Evolutionary conservation across 2,329 filamentous ascomycete genomes (phyloP).

Genomic region (Neopestalotiopsis rosae): DNA sequence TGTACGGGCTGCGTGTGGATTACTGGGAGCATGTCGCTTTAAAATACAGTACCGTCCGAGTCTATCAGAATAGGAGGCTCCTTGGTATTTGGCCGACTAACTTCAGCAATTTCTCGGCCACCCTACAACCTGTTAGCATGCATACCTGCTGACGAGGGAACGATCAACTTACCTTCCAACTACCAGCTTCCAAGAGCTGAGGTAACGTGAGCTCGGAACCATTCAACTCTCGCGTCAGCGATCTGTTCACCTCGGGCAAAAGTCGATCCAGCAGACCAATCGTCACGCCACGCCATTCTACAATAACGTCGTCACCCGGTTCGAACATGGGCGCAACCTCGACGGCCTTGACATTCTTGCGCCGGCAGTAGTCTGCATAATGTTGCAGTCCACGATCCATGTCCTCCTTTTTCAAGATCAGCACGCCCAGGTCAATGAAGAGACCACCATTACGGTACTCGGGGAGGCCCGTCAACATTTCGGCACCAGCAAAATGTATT

Average conservation of each 20-base stretch:
- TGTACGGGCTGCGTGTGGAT: background rate
- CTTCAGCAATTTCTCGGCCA: constrained; percentile 93
- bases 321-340: constrained; percentile 65
- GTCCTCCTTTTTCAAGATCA: constrained; percentile 54
- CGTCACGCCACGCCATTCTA: constrained; percentile 70
- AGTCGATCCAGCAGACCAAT: constrained; percentile 64
- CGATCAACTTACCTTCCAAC: constrained; percentile 48
- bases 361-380: constrained; percentile 41
- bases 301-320: constrained; percentile 64
- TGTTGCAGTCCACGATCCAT: constrained; percentile 48
- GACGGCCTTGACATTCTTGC: constrained; percentile 35
- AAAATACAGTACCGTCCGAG: constrained; percentile 96
- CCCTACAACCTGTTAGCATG: constrained; percentile 58
- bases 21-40: constrained; percentile 31
- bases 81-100: constrained; percentile 93
- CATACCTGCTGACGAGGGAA: background rate
- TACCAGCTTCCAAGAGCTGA: constrained; percentile 58
- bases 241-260: constrained; percentile 51
- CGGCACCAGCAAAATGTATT: constrained; percentile 55
- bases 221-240: constrained; percentile 36
- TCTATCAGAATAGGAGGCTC: constrained; percentile 96
- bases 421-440: constrained; percentile 64
- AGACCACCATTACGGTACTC: constrained; percentile 77
- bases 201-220: constrained; percentile 48
- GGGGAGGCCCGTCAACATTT: constrained; percentile 69